Conservation (phyloP, 345 rosid species). For the Lepidium sativum region DNA sequence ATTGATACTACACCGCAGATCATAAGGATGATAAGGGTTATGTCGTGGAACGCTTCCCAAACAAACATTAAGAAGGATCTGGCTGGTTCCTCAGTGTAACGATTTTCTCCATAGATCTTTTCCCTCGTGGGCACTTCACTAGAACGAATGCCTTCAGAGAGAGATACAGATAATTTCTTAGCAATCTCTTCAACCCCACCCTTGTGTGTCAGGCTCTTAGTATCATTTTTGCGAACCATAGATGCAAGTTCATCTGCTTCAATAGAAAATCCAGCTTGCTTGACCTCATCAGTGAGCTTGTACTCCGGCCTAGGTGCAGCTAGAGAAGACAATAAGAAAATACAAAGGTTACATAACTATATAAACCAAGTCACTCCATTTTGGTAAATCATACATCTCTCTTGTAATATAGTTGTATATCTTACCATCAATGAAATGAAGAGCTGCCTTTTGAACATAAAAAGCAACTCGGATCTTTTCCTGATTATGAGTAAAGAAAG, state of each 20-base stretch:
- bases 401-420: constrained; percentile 7
- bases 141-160: constrained; percentile 39
- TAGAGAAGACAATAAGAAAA: constrained; percentile 18
- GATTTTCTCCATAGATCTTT: constrained; percentile 48
- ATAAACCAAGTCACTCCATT: not conserved
- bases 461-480: constrained; percentile 80
- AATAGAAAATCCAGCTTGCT: constrained; percentile 53
- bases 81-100: constrained; percentile 49
- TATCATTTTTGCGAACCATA: constrained; percentile 53
- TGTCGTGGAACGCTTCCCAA: constrained; percentile 43
- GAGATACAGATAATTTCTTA: constrained; percentile 36
- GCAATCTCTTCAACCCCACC: constrained; percentile 72
- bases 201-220: constrained; percentile 32
- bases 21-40: constrained; percentile 42
- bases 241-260: constrained; percentile 67
- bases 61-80: constrained; percentile 40
- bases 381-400: not conserved
- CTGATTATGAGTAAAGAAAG: constrained; percentile 32
- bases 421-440: constrained; percentile 78
- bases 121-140: constrained; percentile 42
- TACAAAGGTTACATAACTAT: not conserved
- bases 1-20: constrained; percentile 52
- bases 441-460: constrained; percentile 79
- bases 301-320: constrained; percentile 42
- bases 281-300: constrained; percentile 52